Base-by-base conservation (phyloP, 2,329 filamentous ascomycete genomes). In the Penicillium capsulatum region DNA sequence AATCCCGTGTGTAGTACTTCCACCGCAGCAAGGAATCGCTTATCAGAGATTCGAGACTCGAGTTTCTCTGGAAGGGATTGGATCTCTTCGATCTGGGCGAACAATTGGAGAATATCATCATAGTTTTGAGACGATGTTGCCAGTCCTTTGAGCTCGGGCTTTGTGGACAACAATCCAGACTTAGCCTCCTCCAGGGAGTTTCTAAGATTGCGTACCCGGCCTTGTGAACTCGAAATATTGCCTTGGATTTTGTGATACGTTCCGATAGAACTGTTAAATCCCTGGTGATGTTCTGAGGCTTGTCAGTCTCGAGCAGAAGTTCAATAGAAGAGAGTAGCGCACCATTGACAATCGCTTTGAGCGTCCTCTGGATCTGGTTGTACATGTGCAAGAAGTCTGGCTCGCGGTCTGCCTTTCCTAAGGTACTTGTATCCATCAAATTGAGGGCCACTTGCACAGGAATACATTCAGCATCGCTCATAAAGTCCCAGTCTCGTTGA, bases 211-310 rank as follows among this genome's bases (percentile, higher is more conserved):
- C 91, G 81, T 38, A 98, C 87, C 44, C 88, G 81, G 57, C 82
- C 82, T 66, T 98, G 92, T 11, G 89, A 95, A 35, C 80, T 75
- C 56, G 91, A 86, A 50, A 98, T 92, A 66, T 88, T 95, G 36
- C 83, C 81, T 65, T 98, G 92, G 46, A 98, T 98, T 67, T 94
- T 96, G 72, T 98, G 94, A 61, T 97, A 98, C 14, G 91, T 97
- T 64, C 91, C 92, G 48, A 98, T 97, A 35, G 91, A 96, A 65
- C 88, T 95, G 69, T 97, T 98, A 76, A 98, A 98, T 32, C 92
- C 94, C 65, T 98, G 92, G 60, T 98, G 91, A 61, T 98, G 91
- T 69, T 98, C 91, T 75, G 42, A 2, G 11, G 13, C 7, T 33
- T 17, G 15, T 42, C 19, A 39, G 35, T 31, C 31, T 10, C 24